Conservation (phyloP, 2,329 filamentous ascomycete species). For the Macroventuria anomochaeta region DNA sequence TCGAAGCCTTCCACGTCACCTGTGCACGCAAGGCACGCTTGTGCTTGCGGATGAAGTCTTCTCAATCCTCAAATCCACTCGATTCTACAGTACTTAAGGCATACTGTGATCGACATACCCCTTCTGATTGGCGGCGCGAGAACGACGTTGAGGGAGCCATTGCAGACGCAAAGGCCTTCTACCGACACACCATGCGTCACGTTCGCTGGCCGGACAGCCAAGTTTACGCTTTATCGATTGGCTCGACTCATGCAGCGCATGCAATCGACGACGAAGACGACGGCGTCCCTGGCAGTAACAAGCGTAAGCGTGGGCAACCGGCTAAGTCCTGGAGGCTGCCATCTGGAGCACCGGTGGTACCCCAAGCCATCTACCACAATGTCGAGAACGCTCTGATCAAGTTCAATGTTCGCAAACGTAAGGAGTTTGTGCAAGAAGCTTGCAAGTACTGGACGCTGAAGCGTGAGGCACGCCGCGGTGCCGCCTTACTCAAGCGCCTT, state of each 20-base stretch:
- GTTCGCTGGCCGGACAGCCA: slow-evolving; percentile 93
- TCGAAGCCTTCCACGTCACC: slow-evolving; percentile 95
- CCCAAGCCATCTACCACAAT: slow-evolving; percentile 82
- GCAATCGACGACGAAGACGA: slow-evolving; percentile 60
- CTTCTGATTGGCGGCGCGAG: slow-evolving; percentile 84
- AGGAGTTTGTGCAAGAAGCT: slow-evolving; percentile 89
- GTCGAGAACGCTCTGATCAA: slow-evolving; percentile 83
- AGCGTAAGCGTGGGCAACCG: slow-evolving; percentile 61
- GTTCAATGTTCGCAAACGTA: slow-evolving; percentile 84
- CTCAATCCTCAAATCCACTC: slow-evolving; percentile 76
- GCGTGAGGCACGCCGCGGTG: slow-evolving; percentile 87
- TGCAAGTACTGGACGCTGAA: slow-evolving; percentile 99
- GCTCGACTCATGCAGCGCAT: slow-evolving; percentile 68
- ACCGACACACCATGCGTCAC: slow-evolving; percentile 86
- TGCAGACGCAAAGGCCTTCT: slow-evolving; percentile 84
- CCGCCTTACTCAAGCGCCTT: slow-evolving; percentile 87
- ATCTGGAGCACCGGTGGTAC: slow-evolving; percentile 93
- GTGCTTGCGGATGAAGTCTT: slow-evolving; percentile 96
- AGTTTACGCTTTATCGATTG: slow-evolving; percentile 78
- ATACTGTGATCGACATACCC: slow-evolving; percentile 94
- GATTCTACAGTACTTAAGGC: slow-evolving; percentile 87
- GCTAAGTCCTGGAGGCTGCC: slow-evolving; percentile 87
- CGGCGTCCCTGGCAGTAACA: slow-evolving; percentile 60
- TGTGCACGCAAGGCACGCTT: slow-evolving; percentile 87
- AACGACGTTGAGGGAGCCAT: slow-evolving; percentile 83